These are phyloP conservation scores for Mariannaea elegans DNA, from an alignment of 2,329 filamentous ascomycete species.

Conservation along the genomic window DNA sequence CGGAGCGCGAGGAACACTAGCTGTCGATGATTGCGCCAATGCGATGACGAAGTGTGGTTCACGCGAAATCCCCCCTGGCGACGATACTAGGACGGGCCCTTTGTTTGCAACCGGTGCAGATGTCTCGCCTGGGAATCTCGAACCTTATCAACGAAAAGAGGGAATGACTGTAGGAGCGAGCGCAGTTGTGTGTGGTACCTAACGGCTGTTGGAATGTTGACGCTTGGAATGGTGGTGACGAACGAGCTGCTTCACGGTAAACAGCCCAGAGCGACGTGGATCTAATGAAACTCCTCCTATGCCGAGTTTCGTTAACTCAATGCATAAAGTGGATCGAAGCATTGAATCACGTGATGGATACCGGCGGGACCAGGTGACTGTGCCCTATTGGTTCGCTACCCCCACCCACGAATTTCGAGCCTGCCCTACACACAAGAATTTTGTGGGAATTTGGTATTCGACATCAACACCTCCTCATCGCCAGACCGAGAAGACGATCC, in stretches of 20 bases:
- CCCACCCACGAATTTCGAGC: conserved; percentile 47
- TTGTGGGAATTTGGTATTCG: conserved; percentile 50
- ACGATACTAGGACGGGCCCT: conserved; percentile 20
- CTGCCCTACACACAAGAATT: conserved; percentile 55
- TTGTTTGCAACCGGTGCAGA: conserved; percentile 26
- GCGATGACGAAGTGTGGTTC: conserved; percentile 29
- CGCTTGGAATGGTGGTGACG: conserved; percentile 37
- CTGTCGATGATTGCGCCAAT: conserved; percentile 20
- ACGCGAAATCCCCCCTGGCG: conserved; percentile 35
- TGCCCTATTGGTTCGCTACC: conserved; percentile 49
- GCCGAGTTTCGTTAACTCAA: conserved; percentile 32
- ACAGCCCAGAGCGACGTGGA: conserved; percentile 35
- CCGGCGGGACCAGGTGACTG: conserved; percentile 5
- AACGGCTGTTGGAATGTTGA: conserved; percentile 37
- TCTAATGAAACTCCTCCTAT: conserved; percentile 29
- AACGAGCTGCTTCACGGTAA: conserved; percentile 35
- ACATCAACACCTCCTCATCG: conserved; percentile 50
- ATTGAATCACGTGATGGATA: conserved; percentile 39
- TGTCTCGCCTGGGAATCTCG: conserved; percentile 21
- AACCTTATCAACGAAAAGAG: conserved; percentile 20
- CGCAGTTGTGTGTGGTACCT: conserved; percentile 30
- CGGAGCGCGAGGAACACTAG: conserved; percentile 26
- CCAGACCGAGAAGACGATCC: conserved; percentile 51
- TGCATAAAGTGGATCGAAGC: conserved; percentile 13
- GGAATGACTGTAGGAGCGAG: conserved; percentile 29